These are phyloP conservation scores for Heterobasidion parviporum DNA, from an alignment of 1,284 basidiomycete species.

Conservation along the genomic window DNA sequence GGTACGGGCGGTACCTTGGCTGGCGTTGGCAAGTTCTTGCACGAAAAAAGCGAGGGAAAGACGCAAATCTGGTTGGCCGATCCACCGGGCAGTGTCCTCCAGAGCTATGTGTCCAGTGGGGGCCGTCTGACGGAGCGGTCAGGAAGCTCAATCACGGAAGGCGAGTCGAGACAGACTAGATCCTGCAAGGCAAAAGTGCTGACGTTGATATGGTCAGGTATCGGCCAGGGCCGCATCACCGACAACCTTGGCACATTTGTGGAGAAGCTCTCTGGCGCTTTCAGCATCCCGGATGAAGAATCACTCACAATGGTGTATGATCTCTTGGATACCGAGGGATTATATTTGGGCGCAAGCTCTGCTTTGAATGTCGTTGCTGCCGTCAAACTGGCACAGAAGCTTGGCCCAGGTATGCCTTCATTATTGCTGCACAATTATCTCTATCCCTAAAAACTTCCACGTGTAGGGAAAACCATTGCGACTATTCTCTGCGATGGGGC, in stretches of 20 bases:
- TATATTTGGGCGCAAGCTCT: conserved; percentile 95
- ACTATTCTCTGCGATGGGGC: conserved; percentile 95
- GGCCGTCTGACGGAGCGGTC: conserved; percentile 73
- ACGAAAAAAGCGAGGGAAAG: conserved; percentile 76
- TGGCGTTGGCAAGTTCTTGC: conserved; percentile 79
- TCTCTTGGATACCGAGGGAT: conserved; percentile 85
- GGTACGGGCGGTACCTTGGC: conserved; percentile 96
- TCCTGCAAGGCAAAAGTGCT: not conserved
- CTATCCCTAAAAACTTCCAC: conserved; percentile 4
- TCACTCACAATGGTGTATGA: conserved; percentile 93
- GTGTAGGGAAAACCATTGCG: conserved; percentile 75
- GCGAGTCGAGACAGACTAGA: conserved; percentile 29
- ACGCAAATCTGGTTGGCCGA: conserved; percentile 94
- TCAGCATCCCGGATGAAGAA: conserved; percentile 85
- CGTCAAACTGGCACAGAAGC: conserved; percentile 76
- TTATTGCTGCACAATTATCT: not conserved
- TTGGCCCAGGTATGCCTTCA: conserved; percentile 63
- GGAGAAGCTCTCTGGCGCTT: conserved; percentile 70
- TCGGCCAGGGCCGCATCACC: conserved; percentile 97
- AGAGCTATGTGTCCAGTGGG: conserved; percentile 80
- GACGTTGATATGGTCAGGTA: conserved; percentile 44
- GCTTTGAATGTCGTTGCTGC: conserved; percentile 96
- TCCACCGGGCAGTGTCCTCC: conserved; percentile 91
- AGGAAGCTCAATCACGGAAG: conserved; percentile 95
- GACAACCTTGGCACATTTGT: conserved; percentile 87